phyloP scores from a whole-genome alignment of 345 rosid genomes.

The Psidium friedrichsthalianum region DNA sequence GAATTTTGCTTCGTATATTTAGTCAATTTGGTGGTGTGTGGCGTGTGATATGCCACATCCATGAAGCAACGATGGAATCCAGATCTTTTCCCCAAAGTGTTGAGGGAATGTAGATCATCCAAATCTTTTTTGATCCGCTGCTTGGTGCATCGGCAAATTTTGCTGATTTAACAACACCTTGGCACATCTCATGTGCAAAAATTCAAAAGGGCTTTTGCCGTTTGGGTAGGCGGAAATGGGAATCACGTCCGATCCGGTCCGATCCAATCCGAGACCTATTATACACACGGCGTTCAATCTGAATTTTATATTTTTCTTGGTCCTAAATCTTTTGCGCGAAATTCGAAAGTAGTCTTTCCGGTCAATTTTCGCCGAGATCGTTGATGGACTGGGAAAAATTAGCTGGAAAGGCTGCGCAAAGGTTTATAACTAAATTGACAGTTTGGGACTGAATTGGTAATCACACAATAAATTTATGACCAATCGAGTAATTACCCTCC shows the following conservation, averaged over 20 bases:
- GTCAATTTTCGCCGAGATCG: accelerated
- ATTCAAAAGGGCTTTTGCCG: not conserved
- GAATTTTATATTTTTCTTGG: not conserved
- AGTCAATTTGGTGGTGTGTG: not conserved
- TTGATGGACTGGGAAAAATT: accelerated
- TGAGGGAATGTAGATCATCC: not conserved
- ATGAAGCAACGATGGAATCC: not conserved
- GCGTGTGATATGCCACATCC: not conserved
- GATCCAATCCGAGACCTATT: not conserved
- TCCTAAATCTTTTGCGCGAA: accelerated
- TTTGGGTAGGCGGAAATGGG: not conserved
- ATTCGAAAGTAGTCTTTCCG: not conserved
- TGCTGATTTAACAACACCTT: not conserved
- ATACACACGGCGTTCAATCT: accelerated
- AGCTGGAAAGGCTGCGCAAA: accelerated
- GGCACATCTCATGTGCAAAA: not conserved
- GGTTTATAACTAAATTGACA: not conserved
- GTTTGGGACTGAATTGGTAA: accelerated
- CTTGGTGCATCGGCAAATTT: not conserved
- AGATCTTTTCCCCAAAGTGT: not conserved
- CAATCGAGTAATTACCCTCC: not conserved
- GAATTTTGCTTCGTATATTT: not conserved
- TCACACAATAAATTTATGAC: not conserved
- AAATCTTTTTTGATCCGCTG: not conserved
- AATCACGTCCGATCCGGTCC: not conserved